Evolutionary conservation across 2,329 filamentous ascomycete genomes (phyloP).

Genomic region (Aspergillus jensenii): DNA sequence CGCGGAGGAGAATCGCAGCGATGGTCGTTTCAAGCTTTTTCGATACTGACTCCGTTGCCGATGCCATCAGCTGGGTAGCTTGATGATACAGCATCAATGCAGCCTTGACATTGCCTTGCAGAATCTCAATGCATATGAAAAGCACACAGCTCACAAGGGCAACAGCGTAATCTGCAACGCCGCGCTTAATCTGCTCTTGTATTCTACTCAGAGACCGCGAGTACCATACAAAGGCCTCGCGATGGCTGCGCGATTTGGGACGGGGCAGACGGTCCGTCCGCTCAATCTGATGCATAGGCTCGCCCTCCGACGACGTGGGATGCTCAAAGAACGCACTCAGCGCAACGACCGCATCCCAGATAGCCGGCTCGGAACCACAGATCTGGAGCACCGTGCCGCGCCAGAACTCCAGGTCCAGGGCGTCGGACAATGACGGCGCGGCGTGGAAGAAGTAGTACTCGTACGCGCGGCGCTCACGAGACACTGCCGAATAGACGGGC

Average conservation of each 20-base stretch:
- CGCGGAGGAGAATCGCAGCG: not conserved
- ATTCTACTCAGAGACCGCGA: not conserved
- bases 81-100: slow-evolving; percentile 2
- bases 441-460: slow-evolving; percentile 25
- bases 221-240: not conserved
- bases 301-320: not conserved
- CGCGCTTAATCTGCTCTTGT: not conserved
- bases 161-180: not conserved
- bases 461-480: slow-evolving; percentile 25
- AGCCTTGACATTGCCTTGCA: not conserved
- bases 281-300: not conserved
- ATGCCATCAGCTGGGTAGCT: not conserved
- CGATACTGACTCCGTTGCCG: not conserved
- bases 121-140: slow-evolving; percentile 2
- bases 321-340: slow-evolving; percentile 23
- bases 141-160: slow-evolving; percentile 6
- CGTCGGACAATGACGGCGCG: slow-evolving; percentile 13
- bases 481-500: slow-evolving; percentile 4
- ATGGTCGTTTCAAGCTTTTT: not conserved
- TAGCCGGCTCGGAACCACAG: slow-evolving; percentile 23
- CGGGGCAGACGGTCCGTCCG: not conserved
- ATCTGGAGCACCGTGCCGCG: slow-evolving; percentile 19
- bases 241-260: not conserved
- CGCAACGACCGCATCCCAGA: slow-evolving; percentile 27
- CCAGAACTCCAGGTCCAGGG: slow-evolving; percentile 23